Evolutionary conservation across 2,329 filamentous ascomycete genomes (phyloP), one percentile per base, ranked within the genome.

Genomic region (Aspergillus luchuensis): DNA sequence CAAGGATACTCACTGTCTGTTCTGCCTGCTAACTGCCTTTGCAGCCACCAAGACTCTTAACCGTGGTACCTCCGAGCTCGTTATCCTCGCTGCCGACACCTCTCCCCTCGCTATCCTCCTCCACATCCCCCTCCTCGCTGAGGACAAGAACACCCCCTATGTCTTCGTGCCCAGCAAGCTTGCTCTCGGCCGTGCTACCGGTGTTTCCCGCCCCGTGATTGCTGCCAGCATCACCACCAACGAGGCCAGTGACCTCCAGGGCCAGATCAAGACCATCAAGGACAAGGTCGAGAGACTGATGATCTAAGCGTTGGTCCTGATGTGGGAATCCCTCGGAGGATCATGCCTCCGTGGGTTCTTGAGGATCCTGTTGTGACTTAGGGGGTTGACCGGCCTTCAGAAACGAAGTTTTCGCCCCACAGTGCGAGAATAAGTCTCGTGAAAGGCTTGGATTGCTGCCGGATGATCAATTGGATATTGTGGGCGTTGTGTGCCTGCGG

Each of bases 271-370:
- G 71, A 85, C 88, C 67, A 84, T 97, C 74, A 96, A 94, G 84
- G 91, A 96, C 80, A 96, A 97, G 87, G 91, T 98, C 58, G 94
- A 98, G 85, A 87, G 93, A 71, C 85, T 97, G 69, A 92, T 94
- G 83, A 97, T 97, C 81, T 97, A 89, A 86, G 25, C 8, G 25
- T 25, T 50, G 47, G 25, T 33, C 47, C 7, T 25, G 25, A 15
- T 30, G 17, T 50, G 47, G n/a, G 10, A 8, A 11, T 5, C 47
- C 23, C 7, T 19, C 2, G 28, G 25, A 30, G 25, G 47, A 30
- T 30, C 6, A 10, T 49, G 47, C 25, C 25, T 33, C 47, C 28
- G 28, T 28, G 28, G 23, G n/a, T 50, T 30, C 6, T 11, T 19
- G 41, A 45, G 17, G 41, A 45, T 13, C 13, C n/a, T 17, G 5